These are phyloP conservation scores for Candida silvicultrix DNA, from an alignment of 805 yeast species.

Conservation along the genomic window DNA sequence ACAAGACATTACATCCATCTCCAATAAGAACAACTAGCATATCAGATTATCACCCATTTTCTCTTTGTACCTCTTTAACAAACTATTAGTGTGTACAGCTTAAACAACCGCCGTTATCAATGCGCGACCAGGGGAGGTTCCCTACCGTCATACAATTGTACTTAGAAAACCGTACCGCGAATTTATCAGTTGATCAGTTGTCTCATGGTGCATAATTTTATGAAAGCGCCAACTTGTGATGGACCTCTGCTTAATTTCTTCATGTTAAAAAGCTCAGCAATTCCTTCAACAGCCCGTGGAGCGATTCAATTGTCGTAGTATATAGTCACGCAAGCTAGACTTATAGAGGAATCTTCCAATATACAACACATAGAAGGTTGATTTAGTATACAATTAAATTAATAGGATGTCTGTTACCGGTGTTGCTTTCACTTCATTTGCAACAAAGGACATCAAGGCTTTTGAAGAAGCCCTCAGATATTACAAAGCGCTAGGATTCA, in stretches of 20 bases:
- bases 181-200: neutral
- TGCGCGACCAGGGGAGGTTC: neutral
- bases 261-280: neutral
- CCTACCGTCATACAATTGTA: too few species aligned
- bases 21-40: neutral
- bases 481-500: slow-evolving; percentile 57
- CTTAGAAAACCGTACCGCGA: too few species aligned
- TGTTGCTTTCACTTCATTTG: slow-evolving; percentile 56
- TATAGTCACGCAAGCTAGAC: neutral
- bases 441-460: slow-evolving; percentile 41
- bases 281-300: neutral
- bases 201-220: neutral
- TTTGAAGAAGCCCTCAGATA: slow-evolving; percentile 47
- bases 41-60: neutral
- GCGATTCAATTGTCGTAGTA: neutral
- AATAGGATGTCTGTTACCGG: slow-evolving; percentile 22
- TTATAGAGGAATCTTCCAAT: neutral
- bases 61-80: too few species aligned
- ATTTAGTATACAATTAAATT: too few species aligned
- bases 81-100: too few species aligned
- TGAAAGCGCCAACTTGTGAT: neutral
- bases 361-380: neutral
- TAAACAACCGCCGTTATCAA: too few species aligned
- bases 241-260: neutral
- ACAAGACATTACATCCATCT: neutral